Evolutionary conservation across 2,329 filamentous ascomycete species (phyloP), one percentile per base, ranked within the genome.

Genomic region (Colletotrichum horii): DNA sequence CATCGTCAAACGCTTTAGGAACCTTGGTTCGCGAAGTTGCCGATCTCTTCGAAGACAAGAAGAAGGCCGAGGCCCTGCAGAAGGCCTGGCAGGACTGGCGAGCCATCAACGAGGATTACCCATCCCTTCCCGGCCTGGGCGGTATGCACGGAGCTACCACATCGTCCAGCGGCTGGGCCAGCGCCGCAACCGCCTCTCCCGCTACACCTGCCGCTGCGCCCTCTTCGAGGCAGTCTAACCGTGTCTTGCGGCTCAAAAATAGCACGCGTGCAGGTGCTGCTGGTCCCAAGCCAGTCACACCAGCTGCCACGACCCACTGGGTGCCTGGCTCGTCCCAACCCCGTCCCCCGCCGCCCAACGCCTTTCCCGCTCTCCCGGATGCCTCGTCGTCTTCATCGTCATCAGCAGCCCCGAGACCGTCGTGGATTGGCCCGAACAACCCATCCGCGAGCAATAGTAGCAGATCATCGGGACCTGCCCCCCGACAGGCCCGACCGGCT

Each of bases 11-110:
- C 16, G 94, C 97, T 32, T 88, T 99, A 0, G 96, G 96, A 16
- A 98, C 96, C 30, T 89, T 99, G 1, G 91, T 98, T 77, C 94
- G 96, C 76, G 97, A 99, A 82, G 91, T 98, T 4, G 94, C 96
- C 7, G 96, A 98, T 68, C 92, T 99, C 14, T 98, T 97, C 80
- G 96, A 99, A 79, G 94, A 97, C 79, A 90, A 93, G 66, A 82
- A 84, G 22, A 98, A 98, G 82, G 92, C 92, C 2, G 93, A 94
- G 68, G 89, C 88, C 1, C 87, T 99, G 4, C 91, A 96, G 30
- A 94, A 94, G 80, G 95, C 96, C 2, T 98, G 96, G 96, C 95
- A 95, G 79, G 95, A 98, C 84, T 98, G 96, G 95, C 95, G 95
- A 62, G 96, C 96, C 48, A 97, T 98, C 85, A 97, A 98, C 79